These are phyloP conservation scores for Sporopachydermia lactativora DNA, from an alignment of 805 yeast species.

Conservation along the genomic window DNA sequence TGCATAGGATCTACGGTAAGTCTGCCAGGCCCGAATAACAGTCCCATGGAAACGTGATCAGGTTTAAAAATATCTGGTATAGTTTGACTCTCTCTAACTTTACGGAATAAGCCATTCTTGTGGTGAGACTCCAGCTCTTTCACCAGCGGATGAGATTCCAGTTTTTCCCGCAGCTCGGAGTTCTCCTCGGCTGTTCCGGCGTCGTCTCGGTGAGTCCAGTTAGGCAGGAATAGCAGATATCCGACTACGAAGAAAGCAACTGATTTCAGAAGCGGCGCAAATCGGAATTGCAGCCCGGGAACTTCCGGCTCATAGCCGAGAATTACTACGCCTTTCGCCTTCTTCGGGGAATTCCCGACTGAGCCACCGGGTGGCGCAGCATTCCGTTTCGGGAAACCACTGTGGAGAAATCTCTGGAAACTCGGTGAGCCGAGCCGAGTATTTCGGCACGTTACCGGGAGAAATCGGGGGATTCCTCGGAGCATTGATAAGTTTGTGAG, in stretches of 20 bases:
- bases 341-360: no score
- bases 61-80: constrained; percentile 10
- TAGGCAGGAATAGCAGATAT: background rate
- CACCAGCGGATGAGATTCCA: constrained; percentile 10
- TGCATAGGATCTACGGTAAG: constrained; percentile 67
- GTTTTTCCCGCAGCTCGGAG: background rate
- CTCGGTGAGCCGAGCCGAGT: no score
- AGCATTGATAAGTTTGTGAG: no score
- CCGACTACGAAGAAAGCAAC: background rate
- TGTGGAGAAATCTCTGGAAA: no score
- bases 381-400: no score
- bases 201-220: background rate
- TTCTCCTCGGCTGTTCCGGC: background rate
- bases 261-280: background rate
- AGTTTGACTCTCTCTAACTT: constrained; percentile 12
- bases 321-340: constrained; percentile 7
- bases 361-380: no score
- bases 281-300: background rate
- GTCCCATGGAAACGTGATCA: constrained; percentile 57
- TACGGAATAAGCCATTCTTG: constrained; percentile 15
- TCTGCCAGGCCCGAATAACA: constrained; percentile 51
- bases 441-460: no score
- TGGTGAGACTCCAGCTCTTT: constrained; percentile 11
- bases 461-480: no score
- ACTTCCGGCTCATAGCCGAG: background rate